These are phyloP conservation scores for Reticulascus tulasneorum DNA, from an alignment of 2,329 filamentous ascomycete species.

Conservation along the genomic window DNA sequence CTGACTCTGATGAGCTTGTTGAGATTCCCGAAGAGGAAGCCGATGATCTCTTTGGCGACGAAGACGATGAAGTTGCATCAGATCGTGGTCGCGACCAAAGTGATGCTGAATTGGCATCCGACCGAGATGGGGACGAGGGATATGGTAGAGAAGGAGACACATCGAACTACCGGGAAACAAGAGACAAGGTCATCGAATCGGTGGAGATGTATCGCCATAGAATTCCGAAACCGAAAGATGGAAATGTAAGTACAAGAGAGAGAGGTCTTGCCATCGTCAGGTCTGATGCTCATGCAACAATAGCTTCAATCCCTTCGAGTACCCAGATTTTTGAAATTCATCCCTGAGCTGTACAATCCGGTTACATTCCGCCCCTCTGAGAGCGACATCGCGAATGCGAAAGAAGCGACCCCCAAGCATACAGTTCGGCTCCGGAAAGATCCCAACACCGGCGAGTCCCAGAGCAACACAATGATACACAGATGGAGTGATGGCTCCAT, in stretches of 20 bases:
- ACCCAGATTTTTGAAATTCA: slow-evolving; percentile 67
- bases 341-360: slow-evolving; percentile 63
- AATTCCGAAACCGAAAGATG: slow-evolving; percentile 66
- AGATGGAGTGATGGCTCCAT: slow-evolving; percentile 77
- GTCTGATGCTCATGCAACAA: background rate
- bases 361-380: slow-evolving; percentile 60
- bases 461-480: slow-evolving; percentile 72
- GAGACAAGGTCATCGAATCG: slow-evolving; percentile 57
- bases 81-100: slow-evolving; percentile 51
- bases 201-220: slow-evolving; percentile 65
- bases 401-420: slow-evolving; percentile 54
- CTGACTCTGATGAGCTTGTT: slow-evolving; percentile 52
- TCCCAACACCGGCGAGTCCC: slow-evolving; percentile 59
- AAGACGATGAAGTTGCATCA: slow-evolving; percentile 59
- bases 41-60: slow-evolving; percentile 61
- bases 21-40: slow-evolving; percentile 48
- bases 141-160: slow-evolving; percentile 36
- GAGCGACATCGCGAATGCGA: slow-evolving; percentile 50
- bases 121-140: slow-evolving; percentile 43
- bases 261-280: too few relatives aligned
- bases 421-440: slow-evolving; percentile 69
- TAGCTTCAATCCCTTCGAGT: slow-evolving; percentile 68
- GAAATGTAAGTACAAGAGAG: slow-evolving; percentile 50
- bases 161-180: slow-evolving; percentile 32
- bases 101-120: slow-evolving; percentile 57